These are phyloP conservation scores for Kwoniella newhampshirensis DNA, from an alignment of 768 basidiomycete species.

Conservation along the genomic window DNA sequence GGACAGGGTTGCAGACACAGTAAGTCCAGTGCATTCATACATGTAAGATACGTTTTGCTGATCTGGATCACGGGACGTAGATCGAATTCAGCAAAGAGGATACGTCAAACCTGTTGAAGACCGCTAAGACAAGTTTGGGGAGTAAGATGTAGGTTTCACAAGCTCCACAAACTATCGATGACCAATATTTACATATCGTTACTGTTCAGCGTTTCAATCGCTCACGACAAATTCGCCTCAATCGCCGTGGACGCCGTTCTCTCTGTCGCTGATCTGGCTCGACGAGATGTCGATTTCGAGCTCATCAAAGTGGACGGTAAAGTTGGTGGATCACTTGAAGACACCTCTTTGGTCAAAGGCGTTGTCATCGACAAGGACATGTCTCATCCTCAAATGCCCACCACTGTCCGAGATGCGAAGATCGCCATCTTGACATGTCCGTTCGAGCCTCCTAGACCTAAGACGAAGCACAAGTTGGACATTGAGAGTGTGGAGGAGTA, in stretches of 20 bases:
- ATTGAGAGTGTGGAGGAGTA: slow-evolving; percentile 96
- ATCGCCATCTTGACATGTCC: slow-evolving; percentile 97
- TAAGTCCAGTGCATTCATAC: slow-evolving; percentile 17
- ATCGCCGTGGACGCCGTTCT: slow-evolving; percentile 98
- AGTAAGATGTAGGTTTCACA: slow-evolving; percentile 91
- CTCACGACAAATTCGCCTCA: slow-evolving; percentile 89
- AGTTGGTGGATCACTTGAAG: slow-evolving; percentile 93
- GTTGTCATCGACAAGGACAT: slow-evolving; percentile 99
- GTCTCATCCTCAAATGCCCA: slow-evolving; percentile 98
- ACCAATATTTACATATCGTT: neutral
- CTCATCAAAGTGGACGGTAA: slow-evolving; percentile 99
- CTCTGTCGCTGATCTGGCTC: slow-evolving; percentile 88
- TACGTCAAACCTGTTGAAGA: slow-evolving; percentile 84
- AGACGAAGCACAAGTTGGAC: slow-evolving; percentile 98
- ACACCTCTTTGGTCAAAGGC: slow-evolving; percentile 91
- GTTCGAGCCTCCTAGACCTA: slow-evolving; percentile 97
- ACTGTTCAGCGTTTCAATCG: slow-evolving; percentile 82
- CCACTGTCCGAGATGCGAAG: slow-evolving; percentile 77
- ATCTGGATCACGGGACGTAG: slow-evolving; percentile 16
- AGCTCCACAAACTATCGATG: slow-evolving; percentile 1
- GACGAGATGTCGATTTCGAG: slow-evolving; percentile 94
- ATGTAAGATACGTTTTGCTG: neutral
- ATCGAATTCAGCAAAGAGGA: slow-evolving; percentile 80
- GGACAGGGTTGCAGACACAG: slow-evolving; percentile 80
- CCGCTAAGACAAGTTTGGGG: slow-evolving; percentile 92